Conservation (phyloP, 2,329 filamentous ascomycete genomes). For the Didymella arachidicola region DNA sequence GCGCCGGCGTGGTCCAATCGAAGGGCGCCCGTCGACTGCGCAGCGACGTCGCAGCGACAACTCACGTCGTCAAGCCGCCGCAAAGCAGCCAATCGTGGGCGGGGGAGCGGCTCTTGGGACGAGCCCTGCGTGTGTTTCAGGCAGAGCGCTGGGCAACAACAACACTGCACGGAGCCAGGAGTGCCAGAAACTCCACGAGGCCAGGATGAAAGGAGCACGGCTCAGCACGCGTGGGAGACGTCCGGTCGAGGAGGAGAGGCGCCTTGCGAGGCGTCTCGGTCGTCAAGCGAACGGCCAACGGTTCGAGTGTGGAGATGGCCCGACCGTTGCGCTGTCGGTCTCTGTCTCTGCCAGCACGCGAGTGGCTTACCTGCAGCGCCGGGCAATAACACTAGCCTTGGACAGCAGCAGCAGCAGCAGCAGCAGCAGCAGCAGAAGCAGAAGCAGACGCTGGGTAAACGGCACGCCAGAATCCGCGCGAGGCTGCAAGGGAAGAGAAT, state of each 20-base stretch:
- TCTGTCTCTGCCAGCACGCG: neutral
- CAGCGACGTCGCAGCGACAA: constrained; percentile 14
- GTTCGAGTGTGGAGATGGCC: constrained; percentile 21
- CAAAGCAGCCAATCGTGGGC: constrained; percentile 18
- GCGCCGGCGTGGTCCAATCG: constrained; percentile 22
- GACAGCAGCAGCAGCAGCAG: neutral
- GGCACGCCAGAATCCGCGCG: neutral
- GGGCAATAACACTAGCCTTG: neutral
- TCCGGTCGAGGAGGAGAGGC: constrained; percentile 11
- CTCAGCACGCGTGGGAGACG: constrained; percentile 11
- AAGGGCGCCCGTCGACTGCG: constrained; percentile 2
- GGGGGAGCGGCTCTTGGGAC: constrained; percentile 12
- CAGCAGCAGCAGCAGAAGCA: neutral
- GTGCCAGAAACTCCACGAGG: neutral
- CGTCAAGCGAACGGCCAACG: constrained; percentile 7
- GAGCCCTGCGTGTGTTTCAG: constrained; percentile 18
- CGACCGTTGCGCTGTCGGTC: constrained; percentile 3
- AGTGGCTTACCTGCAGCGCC: neutral
- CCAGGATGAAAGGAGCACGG: neutral
- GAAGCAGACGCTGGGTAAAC: constrained; percentile 1
- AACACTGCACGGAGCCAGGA: constrained; percentile 4
- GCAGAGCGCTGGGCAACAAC: constrained; percentile 7
- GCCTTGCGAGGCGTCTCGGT: constrained; percentile 14
- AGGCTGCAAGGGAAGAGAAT: constrained; percentile 19
- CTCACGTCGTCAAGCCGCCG: constrained; percentile 15